phyloP scores from a whole-genome alignment of 768 basidiomycete species.

The Rhodotorula kratochvilovae region DNA sequence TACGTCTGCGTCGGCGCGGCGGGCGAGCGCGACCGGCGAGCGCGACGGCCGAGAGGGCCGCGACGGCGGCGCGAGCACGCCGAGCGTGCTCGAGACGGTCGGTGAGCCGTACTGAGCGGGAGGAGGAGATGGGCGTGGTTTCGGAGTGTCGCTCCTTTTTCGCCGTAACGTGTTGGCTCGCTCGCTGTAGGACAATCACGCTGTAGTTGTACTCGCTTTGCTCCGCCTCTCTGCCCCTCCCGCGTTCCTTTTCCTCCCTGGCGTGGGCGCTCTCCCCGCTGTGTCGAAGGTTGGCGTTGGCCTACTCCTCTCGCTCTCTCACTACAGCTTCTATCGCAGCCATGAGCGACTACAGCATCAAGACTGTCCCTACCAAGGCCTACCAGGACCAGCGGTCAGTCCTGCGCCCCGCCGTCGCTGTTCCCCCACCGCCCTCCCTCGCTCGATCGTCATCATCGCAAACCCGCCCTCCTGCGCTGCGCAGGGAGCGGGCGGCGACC shows the following conservation, averaged over 20 bases:
- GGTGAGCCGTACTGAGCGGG: slow-evolving; percentile 4
- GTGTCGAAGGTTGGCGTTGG: no score
- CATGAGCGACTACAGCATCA: slow-evolving; percentile 21
- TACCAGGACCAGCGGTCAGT: slow-evolving; percentile 36
- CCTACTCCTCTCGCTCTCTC: background rate
- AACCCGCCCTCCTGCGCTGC: background rate
- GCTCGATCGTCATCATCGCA: background rate
- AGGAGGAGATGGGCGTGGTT: background rate
- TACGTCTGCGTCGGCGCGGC: background rate
- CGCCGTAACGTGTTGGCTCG: no score
- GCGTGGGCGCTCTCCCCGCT: no score
- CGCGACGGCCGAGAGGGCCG: background rate
- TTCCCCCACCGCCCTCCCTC: background rate
- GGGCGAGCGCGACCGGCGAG: background rate
- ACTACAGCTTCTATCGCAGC: background rate
- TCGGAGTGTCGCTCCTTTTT: background rate
- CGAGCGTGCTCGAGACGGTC: slow-evolving; percentile 3
- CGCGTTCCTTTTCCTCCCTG: no score
- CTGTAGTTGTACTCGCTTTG: no score
- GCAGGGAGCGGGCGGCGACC: no score
- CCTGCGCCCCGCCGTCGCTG: background rate
- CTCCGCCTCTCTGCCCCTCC: no score
- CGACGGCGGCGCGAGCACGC: background rate
- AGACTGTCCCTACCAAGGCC: slow-evolving; percentile 34
- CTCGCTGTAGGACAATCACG: no score